A percentile compares a stretch with the other conserved stretches of the same genome.
These are phyloP conservation scores for Mesotaenium endlicherianum DNA, from an alignment of 139 green algal genomes.

Conservation along the genomic window DNA sequence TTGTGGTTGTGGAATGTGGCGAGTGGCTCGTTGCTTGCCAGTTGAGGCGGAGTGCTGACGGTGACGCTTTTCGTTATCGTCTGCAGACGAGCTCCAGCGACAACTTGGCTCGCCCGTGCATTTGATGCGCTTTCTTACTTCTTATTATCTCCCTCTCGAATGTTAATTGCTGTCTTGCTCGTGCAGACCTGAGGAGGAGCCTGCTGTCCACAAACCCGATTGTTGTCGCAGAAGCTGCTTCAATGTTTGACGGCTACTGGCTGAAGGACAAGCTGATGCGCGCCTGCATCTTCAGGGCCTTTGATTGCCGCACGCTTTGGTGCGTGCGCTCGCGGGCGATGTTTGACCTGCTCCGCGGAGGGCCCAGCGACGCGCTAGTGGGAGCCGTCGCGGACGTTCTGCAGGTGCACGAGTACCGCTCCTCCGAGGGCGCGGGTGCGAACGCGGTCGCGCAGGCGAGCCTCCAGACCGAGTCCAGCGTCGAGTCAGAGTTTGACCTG, in stretches of 20 bases:
- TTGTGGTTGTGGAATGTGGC: too few relatives aligned
- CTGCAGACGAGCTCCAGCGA: too few relatives aligned
- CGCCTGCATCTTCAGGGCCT: background rate
- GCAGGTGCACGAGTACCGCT: too few relatives aligned
- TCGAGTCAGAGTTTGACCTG: conserved; percentile 25
- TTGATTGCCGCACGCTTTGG: background rate
- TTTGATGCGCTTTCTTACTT: too few relatives aligned
- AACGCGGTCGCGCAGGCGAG: background rate
- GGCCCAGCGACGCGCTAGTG: background rate
- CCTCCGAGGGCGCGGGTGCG: background rate
- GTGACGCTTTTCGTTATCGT: too few relatives aligned
- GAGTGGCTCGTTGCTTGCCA: too few relatives aligned
- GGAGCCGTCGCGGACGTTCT: background rate
- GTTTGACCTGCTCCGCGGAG: background rate
- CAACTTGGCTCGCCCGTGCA: too few relatives aligned
- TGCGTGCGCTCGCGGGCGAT: conserved; percentile 10
- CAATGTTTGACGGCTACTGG: conserved; percentile 11
- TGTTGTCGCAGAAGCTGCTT: background rate
- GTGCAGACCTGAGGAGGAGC: too few relatives aligned
- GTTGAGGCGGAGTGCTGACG: too few relatives aligned
- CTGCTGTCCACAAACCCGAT: background rate
- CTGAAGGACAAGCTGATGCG: background rate
- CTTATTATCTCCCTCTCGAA: too few relatives aligned
- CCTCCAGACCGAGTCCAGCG: background rate
- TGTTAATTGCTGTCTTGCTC: too few relatives aligned